These are phyloP conservation scores for Vigna nakashimae DNA, from an alignment of 306 rosid genomes.

Conservation along the genomic window DNA sequence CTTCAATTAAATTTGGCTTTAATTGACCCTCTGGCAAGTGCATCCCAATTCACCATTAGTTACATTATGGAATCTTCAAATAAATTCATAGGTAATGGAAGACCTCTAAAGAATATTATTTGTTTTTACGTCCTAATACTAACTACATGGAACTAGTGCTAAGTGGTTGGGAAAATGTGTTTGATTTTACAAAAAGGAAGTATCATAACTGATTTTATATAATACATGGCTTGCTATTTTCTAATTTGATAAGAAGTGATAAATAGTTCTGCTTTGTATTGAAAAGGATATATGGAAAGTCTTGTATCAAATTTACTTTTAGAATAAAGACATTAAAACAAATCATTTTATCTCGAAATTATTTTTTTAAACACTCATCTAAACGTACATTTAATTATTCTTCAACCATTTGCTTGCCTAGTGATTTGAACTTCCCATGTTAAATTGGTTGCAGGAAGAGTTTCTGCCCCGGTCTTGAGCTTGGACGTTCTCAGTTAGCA, in stretches of 20 bases:
- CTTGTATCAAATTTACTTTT: neutral
- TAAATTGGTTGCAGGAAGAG: conserved; percentile 59
- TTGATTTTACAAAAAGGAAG: neutral
- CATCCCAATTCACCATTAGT: neutral
- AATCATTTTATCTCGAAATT: neutral
- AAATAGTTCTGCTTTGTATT: neutral
- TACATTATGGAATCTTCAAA: neutral
- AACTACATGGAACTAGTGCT: neutral
- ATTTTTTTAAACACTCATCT: neutral
- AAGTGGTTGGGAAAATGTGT: neutral
- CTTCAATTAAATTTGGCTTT: neutral
- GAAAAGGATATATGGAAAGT: neutral
- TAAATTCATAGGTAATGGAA: neutral
- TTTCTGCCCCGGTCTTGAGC: conserved; percentile 62
- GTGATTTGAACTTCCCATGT: conserved; percentile 22
- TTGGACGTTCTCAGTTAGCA: conserved; percentile 69
- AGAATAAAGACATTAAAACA: neutral
- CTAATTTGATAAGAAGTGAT: neutral
- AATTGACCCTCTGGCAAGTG: neutral
- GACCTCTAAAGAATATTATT: neutral
- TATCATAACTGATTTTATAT: neutral
- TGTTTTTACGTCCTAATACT: neutral
- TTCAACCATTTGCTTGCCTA: neutral
- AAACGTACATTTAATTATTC: neutral
- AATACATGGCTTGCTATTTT: no score